These are phyloP conservation scores for Hirschioporus abietinus DNA, from an alignment of 768 basidiomycete genomes.

Conservation along the genomic window DNA sequence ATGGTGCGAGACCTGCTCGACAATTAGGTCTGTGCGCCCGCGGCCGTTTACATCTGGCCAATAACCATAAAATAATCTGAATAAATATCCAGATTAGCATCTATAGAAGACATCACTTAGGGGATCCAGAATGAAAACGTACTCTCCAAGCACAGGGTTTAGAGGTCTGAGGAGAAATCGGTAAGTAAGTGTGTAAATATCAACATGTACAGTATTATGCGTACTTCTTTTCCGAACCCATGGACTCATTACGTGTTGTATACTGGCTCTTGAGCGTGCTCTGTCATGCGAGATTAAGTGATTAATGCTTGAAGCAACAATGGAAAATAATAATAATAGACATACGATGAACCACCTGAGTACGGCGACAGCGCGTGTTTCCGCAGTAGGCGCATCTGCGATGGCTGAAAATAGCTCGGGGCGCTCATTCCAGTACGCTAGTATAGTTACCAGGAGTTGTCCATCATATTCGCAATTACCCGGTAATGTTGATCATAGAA, in stretches of 20 bases:
- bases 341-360: constrained; percentile 92
- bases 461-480: too few relatives aligned
- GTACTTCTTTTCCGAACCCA: constrained; percentile 97
- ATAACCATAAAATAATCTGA: constrained; percentile 81
- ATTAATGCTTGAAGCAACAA: not conserved
- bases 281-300: constrained; percentile 27
- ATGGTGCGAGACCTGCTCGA: constrained; percentile 97
- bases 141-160: constrained; percentile 94
- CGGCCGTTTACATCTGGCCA: constrained; percentile 76
- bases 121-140: constrained; percentile 25
- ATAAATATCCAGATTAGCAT: too few relatives aligned
- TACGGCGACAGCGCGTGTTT: constrained; percentile 75
- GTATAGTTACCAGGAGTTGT: not conserved
- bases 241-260: constrained; percentile 89
- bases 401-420: constrained; percentile 87
- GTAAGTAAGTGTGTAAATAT: constrained; percentile 4
- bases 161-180: constrained; percentile 56
- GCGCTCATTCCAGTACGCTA: constrained; percentile 97
- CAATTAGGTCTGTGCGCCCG: constrained; percentile 77
- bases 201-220: constrained; percentile 19
- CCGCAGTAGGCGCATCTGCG: constrained; percentile 64
- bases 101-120: constrained; percentile 20
- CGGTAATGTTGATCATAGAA: too few relatives aligned
- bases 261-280: constrained; percentile 94
- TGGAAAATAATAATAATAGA: constrained; percentile 9